A percentile compares a stretch with the other conserved stretches of the same genome.
These are phyloP conservation scores for Cyclotella choctawhatcheeana DNA, from an alignment of 108 stramenopile species.

Conservation along the genomic window DNA sequence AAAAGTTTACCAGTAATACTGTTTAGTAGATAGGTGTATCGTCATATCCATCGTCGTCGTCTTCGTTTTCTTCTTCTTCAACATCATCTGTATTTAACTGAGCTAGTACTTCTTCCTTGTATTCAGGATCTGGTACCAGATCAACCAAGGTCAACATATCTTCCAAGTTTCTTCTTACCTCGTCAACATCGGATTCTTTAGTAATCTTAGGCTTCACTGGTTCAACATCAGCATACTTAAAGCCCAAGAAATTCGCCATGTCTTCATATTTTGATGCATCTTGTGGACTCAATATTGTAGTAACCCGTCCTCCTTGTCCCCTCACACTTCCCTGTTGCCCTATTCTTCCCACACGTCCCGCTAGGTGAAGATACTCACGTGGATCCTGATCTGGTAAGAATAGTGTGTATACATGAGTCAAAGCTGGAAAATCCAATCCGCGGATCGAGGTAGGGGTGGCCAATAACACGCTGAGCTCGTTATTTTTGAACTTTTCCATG, in stretches of 20 bases:
- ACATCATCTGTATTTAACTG: conserved; percentile 34
- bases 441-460: conserved; percentile 86
- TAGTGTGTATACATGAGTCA: conserved; percentile 87
- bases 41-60: conserved; percentile 10
- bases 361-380: conserved; percentile 84
- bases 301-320: conserved; percentile 73
- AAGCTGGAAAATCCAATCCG: conserved; percentile 80
- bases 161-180: conserved; percentile 73
- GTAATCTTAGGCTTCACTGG: conserved; percentile 43
- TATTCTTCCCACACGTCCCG: conserved; percentile 88
- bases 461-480: conserved; percentile 71
- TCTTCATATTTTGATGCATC: conserved; percentile 71
- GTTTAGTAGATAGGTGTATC: background rate
- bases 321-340: conserved; percentile 75
- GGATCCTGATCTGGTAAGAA: conserved; percentile 85
- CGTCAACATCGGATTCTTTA: conserved; percentile 61
- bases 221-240: conserved; percentile 74
- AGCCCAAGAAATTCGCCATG: conserved; percentile 69
- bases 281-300: conserved; percentile 69
- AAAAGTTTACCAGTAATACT: too few relatives aligned
- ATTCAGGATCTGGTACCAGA: conserved; percentile 36
- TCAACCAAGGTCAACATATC: conserved; percentile 66
- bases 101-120: conserved; percentile 12
- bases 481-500: conserved; percentile 80
- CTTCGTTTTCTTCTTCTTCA: conserved; percentile 36